Evolutionary conservation across 805 yeast genomes (phyloP).

Genomic region (Metschnikowia orientalis): DNA sequence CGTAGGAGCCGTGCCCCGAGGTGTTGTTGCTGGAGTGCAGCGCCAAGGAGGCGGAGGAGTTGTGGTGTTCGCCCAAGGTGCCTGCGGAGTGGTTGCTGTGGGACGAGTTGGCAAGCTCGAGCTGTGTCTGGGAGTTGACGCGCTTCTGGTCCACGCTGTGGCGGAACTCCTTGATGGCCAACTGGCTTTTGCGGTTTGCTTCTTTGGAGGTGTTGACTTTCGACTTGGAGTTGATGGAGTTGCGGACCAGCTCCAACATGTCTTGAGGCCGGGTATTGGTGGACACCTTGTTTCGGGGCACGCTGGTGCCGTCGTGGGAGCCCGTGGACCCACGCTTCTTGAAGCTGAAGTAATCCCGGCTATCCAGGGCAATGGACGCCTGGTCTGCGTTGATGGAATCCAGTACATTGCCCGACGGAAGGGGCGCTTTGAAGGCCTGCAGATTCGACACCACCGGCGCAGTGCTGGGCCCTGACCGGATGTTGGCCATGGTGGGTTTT

Average conservation of each 20-base stretch:
- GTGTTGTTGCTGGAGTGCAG: constrained; percentile 2
- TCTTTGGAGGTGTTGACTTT: constrained; percentile 18
- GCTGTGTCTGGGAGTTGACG: constrained; percentile 16
- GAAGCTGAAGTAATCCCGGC: constrained; percentile 12
- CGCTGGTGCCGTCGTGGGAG: constrained; percentile 6
- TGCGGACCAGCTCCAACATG: constrained; percentile 29
- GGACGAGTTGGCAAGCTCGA: background rate
- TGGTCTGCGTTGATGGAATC: too few species aligned
- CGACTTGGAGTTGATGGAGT: constrained; percentile 29
- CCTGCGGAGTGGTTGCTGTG: constrained; percentile 1
- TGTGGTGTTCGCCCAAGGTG: constrained; percentile 1
- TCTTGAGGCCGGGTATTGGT: constrained; percentile 22
- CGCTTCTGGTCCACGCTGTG: constrained; percentile 36
- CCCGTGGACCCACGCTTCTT: constrained; percentile 4
- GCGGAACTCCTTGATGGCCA: constrained; percentile 29
- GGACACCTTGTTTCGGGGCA: constrained; percentile 6
- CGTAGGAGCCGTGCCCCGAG: background rate
- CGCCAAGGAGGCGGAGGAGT: background rate
- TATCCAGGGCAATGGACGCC: too few species aligned
- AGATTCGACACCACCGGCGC: too few species aligned
- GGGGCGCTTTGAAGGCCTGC: too few species aligned
- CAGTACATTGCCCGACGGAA: too few species aligned
- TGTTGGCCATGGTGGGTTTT: constrained; percentile 3
- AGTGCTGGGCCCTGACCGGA: too few species aligned
- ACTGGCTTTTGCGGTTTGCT: constrained; percentile 18